A percentile compares a stretch with the other conserved stretches of the same genome.
These are phyloP conservation scores for Russula griseocarnosa DNA, from an alignment of 768 basidiomycete species.

Conservation along the genomic window DNA sequence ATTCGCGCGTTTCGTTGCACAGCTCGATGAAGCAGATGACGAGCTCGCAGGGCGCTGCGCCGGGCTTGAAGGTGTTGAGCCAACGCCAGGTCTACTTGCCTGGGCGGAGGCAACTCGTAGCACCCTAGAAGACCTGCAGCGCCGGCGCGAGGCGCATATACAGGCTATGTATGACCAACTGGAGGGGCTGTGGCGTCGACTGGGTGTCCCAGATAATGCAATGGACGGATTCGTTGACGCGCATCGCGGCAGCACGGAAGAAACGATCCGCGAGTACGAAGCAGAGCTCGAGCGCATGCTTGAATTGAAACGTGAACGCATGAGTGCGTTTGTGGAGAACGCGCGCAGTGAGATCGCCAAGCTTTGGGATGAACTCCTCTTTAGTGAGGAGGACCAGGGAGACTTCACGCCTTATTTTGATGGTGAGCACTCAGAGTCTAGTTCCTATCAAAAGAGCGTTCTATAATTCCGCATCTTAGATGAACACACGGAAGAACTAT, in stretches of 20 bases:
- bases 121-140: slow-evolving; percentile 69
- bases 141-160: slow-evolving; percentile 73
- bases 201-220: slow-evolving; percentile 72
- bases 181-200: slow-evolving; percentile 82
- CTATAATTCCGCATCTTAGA: slow-evolving; percentile 43
- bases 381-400: slow-evolving; percentile 74
- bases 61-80: slow-evolving; percentile 74
- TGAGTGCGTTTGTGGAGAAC: slow-evolving; percentile 78
- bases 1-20: slow-evolving; percentile 27
- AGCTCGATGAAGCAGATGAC: slow-evolving; percentile 23
- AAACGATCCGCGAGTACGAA: slow-evolving; percentile 77
- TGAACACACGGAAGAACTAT: slow-evolving; percentile 83
- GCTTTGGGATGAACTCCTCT: slow-evolving; percentile 84
- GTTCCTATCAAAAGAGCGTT: slow-evolving; percentile 2
- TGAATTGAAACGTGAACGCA: slow-evolving; percentile 79
- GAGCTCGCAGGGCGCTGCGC: slow-evolving; percentile 34
- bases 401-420: slow-evolving; percentile 82
- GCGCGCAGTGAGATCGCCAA: slow-evolving; percentile 75
- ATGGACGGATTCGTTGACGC: slow-evolving; percentile 93
- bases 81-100: slow-evolving; percentile 64
- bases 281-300: slow-evolving; percentile 88
- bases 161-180: slow-evolving; percentile 93
- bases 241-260: slow-evolving; percentile 77
- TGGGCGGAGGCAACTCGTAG: slow-evolving; percentile 61
- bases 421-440: slow-evolving; percentile 45